These are phyloP conservation scores for Oryza glaberrima DNA, from an alignment of 176 grass and related monocot genomes.

Conservation along the genomic window DNA sequence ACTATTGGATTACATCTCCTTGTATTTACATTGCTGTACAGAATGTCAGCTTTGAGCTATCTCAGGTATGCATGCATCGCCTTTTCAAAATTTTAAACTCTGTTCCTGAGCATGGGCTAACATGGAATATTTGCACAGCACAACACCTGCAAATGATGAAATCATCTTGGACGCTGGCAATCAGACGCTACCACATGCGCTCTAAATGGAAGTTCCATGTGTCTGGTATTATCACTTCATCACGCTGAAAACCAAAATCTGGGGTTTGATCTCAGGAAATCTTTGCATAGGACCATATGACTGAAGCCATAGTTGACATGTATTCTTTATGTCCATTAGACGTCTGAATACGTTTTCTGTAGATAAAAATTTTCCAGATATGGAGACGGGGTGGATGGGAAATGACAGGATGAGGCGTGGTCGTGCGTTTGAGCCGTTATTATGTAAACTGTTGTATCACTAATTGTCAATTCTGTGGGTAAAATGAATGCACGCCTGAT, in stretches of 20 bases:
- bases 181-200: conserved; percentile 53
- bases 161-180: conserved; percentile 83
- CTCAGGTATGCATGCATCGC: conserved; percentile 57
- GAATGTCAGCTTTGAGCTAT: conserved; percentile 98
- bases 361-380: conserved; percentile 43
- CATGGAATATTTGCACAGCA: conserved; percentile 53
- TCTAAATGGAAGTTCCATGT: conserved; percentile 41
- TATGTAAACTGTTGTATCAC: conserved; percentile 42
- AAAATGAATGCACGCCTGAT: conserved; percentile 45
- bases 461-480: conserved; percentile 34
- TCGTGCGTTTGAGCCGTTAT: neutral
- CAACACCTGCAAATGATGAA: conserved; percentile 62
- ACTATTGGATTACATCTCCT: conserved; percentile 99
- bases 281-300: conserved; percentile 39
- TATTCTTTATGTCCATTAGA: conserved; percentile 33
- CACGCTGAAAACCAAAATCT: conserved; percentile 29
- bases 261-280: conserved; percentile 38
- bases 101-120: conserved; percentile 27
- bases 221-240: conserved; percentile 25
- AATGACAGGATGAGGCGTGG: neutral
- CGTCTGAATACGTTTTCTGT: conserved; percentile 44
- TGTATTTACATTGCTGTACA: conserved; percentile 95
- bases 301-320: conserved; percentile 27
- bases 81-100: conserved; percentile 25
- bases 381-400: conserved; percentile 7